phyloP scores from a whole-genome alignment of 257 asterid species.

The Capsicum rhomboideum region DNA sequence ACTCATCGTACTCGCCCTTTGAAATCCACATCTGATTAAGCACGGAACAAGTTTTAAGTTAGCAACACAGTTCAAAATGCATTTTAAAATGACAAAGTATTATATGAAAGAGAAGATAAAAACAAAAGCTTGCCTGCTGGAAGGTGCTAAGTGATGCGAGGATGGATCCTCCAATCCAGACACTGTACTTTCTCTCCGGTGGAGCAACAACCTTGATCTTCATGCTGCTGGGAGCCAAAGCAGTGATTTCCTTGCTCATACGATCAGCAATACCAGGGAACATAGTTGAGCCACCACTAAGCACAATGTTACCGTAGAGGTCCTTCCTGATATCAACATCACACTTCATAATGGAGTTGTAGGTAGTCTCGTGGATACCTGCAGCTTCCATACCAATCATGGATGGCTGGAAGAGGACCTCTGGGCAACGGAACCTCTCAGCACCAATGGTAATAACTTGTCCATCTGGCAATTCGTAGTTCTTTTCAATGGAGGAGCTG shows the following conservation, averaged over 20 bases:
- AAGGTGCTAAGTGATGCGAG: constrained; percentile 4
- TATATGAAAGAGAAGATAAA: background rate
- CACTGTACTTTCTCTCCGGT: constrained; percentile 4
- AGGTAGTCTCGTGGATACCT: constrained; percentile 1
- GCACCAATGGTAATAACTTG: constrained; percentile 5
- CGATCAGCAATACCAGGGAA: constrained; percentile 6
- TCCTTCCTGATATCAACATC: constrained; percentile 3
- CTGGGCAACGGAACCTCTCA: constrained; percentile 6
- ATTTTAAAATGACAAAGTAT: background rate
- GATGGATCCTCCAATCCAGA: constrained; percentile 7
- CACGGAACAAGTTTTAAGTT: background rate
- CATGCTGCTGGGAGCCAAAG: constrained; percentile 7
- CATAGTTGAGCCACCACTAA: constrained; percentile 6
- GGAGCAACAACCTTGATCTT: constrained; percentile 5
- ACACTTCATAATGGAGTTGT: constrained; percentile 6
- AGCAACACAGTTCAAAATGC: background rate
- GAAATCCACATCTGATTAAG: constrained; percentile 4
- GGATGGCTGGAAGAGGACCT: constrained; percentile 8
- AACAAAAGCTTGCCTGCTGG: background rate
- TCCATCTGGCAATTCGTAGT: constrained; percentile 1
- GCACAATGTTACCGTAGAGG: constrained; percentile 5
- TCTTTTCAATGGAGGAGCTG: constrained; percentile 5
- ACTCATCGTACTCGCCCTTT: constrained; percentile 2
- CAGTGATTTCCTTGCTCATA: constrained; percentile 2
- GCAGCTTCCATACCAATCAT: constrained; percentile 8